Evolutionary conservation across 805 yeast species (phyloP), one percentile per base, ranked within the genome.

Genomic region (Pichia nanzhaoensis): DNA sequence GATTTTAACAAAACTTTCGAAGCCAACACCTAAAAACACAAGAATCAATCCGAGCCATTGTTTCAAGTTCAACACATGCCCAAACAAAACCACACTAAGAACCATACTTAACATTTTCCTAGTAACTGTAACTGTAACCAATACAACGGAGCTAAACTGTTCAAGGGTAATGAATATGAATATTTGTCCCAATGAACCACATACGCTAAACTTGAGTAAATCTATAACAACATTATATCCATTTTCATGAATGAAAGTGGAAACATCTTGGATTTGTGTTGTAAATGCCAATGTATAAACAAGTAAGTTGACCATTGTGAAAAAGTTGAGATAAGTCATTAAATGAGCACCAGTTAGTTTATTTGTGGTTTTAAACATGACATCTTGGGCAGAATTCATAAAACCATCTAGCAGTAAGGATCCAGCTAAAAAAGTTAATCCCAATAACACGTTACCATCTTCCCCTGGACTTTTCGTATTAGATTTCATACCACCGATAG

Each of bases 41-140:
- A 85, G 64, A 1, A 62, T 42, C 5, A 93, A 80, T 0, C 98
- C 98, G 0, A 67, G 32, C 89, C 96, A 84, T 66, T 93, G 98
- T 8, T 68, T 63, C 3, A 45, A 7, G 28, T 66, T 70, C 52
- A 93, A 73, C 5, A 62, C 59, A 60, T 93, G 97, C n/a, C 93
- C 91, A 65, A 88, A 91, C 51, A 91, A 67, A 3, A 87, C 61
- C 41, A 93, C 96, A 56, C 95, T 84, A 43, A 91, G 65, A 30
- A 89, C 73, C 98, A 93, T 91, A 34, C 97, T 88, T 40, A 89
- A 69, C 96, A 93, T 91, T 59, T 93, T 93, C 55, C 99, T 75
- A 1, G 99, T 91, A 9, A 93, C 97, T 0, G 98, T 93, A 16
- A 95, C 91, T 34, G 96, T 91, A 24, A 91, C 89, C 44, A 93